Evolutionary conservation across 164 flowering plant species (phyloP).

Genomic region (Platanus orientalis): DNA sequence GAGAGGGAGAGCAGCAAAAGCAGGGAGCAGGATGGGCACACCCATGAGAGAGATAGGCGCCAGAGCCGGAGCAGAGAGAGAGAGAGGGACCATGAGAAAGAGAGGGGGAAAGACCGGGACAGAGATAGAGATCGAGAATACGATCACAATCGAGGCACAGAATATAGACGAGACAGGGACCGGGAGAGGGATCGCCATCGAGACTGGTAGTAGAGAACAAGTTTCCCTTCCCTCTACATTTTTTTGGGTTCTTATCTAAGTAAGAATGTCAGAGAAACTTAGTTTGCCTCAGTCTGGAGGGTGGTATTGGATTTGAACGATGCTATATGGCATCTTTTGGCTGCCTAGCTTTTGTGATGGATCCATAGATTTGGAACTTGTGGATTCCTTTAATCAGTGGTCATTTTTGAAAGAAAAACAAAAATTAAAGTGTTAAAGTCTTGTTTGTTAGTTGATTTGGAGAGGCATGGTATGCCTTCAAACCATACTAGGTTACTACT

Average conservation of each 20-base stretch:
- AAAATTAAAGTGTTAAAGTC: too few species aligned
- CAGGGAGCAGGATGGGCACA: constrained; percentile 32
- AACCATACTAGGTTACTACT: too few species aligned
- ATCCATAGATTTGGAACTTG: too few species aligned
- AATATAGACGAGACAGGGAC: constrained; percentile 37
- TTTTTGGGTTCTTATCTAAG: not conserved
- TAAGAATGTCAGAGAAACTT: too few species aligned
- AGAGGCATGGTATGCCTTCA: too few species aligned
- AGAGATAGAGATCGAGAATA: constrained; percentile 42
- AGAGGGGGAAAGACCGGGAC: constrained; percentile 35
- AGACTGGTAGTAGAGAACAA: constrained; percentile 16
- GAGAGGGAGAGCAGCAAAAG: constrained; percentile 38
- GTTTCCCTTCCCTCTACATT: not conserved
- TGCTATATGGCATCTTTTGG: too few species aligned
- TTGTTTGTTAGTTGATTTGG: too few species aligned
- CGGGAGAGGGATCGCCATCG: constrained; percentile 44
- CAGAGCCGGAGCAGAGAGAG: constrained; percentile 55
- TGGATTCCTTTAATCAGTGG: too few species aligned
- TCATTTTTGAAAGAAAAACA: too few species aligned
- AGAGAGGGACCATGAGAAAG: constrained; percentile 37
- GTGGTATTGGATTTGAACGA: too few species aligned
- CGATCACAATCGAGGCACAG: constrained; percentile 47
- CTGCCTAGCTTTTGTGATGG: too few species aligned
- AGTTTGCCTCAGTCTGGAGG: too few species aligned
- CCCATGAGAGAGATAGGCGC: constrained; percentile 39